These are phyloP conservation scores for Fraxinus sp. DNA, from an alignment of 305 asterid genomes.

Conservation along the genomic window DNA sequence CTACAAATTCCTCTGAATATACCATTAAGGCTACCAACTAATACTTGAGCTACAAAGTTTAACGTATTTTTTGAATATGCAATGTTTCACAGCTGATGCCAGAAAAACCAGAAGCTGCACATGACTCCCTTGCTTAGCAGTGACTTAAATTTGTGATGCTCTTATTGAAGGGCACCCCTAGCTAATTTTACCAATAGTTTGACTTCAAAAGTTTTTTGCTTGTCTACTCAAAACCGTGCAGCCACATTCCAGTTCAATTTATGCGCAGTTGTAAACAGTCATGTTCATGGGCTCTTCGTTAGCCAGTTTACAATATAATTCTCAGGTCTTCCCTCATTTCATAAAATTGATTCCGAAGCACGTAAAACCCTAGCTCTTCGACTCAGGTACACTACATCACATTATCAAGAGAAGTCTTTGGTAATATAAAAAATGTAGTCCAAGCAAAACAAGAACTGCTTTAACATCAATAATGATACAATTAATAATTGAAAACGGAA, in stretches of 20 bases:
- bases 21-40: conserved; percentile 56
- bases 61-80: background rate
- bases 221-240: conserved; percentile 2
- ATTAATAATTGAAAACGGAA: conserved; percentile 13
- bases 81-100: conserved; percentile 14
- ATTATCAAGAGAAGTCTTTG: background rate
- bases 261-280: background rate
- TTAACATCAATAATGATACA: conserved; percentile 9
- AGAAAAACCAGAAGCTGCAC: conserved; percentile 14
- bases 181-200: background rate
- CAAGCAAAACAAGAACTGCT: conserved; percentile 5
- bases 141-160: conserved; percentile 10
- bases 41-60: background rate
- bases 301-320: conserved; percentile 13
- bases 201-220: background rate
- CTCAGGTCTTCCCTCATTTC: background rate
- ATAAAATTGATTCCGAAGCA: background rate
- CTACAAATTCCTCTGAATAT: conserved; percentile 92
- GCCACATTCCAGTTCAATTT: background rate
- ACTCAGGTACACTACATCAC: conserved; percentile 13
- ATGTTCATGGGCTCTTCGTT: background rate
- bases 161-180: background rate
- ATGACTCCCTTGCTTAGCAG: background rate
- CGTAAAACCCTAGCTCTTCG: conserved; percentile 5
- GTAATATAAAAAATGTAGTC: conserved; percentile 7